Conservation (phyloP, 2,329 filamentous ascomycete species). For the Calonectria pteridis region DNA sequence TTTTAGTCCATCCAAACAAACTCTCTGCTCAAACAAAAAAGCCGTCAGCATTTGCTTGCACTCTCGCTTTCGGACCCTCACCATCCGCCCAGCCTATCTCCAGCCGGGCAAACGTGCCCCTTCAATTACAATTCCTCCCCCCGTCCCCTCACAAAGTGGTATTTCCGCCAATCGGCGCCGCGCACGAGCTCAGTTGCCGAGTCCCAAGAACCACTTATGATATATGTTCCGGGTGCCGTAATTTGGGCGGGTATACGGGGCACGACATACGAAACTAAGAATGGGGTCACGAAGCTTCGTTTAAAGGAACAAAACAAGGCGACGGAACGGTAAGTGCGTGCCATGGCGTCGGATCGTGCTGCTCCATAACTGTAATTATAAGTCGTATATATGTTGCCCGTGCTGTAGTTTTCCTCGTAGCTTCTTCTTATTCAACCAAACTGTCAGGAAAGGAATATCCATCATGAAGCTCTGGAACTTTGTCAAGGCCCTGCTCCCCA, state of each 20-base stretch:
- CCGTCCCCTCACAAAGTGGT: slow-evolving; percentile 1
- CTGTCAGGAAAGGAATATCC: background rate
- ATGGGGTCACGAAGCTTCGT: background rate
- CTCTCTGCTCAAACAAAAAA: background rate
- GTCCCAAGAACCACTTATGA: background rate
- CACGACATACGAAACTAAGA: slow-evolving; percentile 8
- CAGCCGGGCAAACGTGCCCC: slow-evolving; percentile 8
- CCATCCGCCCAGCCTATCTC: slow-evolving; percentile 1
- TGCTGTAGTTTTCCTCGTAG: background rate
- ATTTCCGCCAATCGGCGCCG: slow-evolving; percentile 28
- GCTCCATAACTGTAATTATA: background rate
- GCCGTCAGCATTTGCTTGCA: background rate
- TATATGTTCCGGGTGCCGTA: background rate
- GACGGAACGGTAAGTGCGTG: background rate
- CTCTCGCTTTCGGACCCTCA: slow-evolving; percentile 9
- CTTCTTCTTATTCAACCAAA: background rate
- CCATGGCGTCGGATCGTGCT: background rate
- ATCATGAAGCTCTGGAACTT: slow-evolving; percentile 29
- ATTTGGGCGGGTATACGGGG: slow-evolving; percentile 20
- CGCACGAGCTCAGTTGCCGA: background rate
- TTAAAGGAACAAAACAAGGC: background rate
- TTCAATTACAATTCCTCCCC: slow-evolving; percentile 14
- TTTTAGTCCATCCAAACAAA: background rate
- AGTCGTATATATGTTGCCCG: background rate
- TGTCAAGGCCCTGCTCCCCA: slow-evolving; percentile 16